Evolutionary conservation across 2,329 filamentous ascomycete genomes (phyloP).

Genomic region (Aspergillus pseudotamarii): DNA sequence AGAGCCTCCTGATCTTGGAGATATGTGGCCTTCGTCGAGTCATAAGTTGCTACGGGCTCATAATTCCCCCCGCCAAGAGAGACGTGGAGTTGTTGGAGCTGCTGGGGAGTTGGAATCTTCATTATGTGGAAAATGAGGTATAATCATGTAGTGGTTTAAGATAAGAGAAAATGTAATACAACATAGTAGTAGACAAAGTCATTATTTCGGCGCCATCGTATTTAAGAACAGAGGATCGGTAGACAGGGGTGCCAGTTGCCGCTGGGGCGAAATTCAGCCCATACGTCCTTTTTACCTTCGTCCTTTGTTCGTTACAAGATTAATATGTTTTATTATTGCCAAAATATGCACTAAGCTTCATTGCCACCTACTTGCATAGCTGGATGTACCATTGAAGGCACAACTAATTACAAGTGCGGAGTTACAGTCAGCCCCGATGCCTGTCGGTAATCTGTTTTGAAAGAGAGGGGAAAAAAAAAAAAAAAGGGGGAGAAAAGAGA

Average conservation of each 20-base stretch:
- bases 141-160: background rate
- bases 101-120: background rate
- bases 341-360: no score
- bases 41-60: background rate
- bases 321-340: no score
- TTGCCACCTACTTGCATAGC: no score
- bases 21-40: background rate
- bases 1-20: background rate
- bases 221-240: background rate
- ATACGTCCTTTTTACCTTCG: no score
- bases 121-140: background rate
- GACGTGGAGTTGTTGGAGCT: background rate
- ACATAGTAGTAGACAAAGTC: background rate
- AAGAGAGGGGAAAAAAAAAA: no score
- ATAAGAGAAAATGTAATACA: background rate
- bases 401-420: no score
- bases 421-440: no score
- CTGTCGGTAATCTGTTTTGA: no score
- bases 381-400: no score
- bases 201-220: background rate
- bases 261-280: background rate
- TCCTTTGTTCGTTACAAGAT: no score
- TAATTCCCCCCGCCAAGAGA: background rate
- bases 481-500: no score
- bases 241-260: background rate